These are phyloP conservation scores for Thalassiosira livingstoniorum DNA, from an alignment of 352 stramenopile species.

Conservation along the genomic window DNA sequence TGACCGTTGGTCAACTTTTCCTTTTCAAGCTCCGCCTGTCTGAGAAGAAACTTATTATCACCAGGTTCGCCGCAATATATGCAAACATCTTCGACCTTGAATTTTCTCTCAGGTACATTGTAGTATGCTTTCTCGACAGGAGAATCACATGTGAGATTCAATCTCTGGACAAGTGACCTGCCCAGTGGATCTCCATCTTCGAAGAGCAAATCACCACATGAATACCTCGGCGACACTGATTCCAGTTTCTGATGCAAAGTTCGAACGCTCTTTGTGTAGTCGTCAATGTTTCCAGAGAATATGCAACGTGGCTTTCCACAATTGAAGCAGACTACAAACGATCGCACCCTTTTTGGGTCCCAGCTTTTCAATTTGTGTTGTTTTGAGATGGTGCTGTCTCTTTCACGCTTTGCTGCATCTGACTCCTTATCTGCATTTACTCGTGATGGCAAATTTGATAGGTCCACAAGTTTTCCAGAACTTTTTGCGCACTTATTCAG, in stretches of 20 bases:
- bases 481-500: neutral
- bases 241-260: conserved; percentile 15
- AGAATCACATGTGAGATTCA: conserved; percentile 20
- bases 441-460: neutral
- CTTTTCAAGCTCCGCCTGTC: neutral
- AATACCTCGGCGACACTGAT: conserved; percentile 15
- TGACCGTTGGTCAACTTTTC: conserved; percentile 1
- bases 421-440: neutral
- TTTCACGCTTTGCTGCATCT: neutral
- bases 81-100: conserved; percentile 9
- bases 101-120: neutral
- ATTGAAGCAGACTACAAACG: neutral
- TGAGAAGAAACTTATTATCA: conserved; percentile 12
- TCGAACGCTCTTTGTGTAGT: neutral
- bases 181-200: conserved; percentile 16
- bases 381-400: neutral
- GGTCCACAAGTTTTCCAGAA: neutral
- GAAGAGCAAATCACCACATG: conserved; percentile 31
- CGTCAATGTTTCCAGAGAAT: neutral
- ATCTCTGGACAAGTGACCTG: conserved; percentile 5
- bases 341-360: neutral
- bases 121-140: conserved; percentile 26
- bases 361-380: neutral
- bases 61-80: conserved; percentile 22
- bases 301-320: neutral